phyloP scores from a whole-genome alignment of 331 rosid genomes.

The Acacia concinna region DNA sequence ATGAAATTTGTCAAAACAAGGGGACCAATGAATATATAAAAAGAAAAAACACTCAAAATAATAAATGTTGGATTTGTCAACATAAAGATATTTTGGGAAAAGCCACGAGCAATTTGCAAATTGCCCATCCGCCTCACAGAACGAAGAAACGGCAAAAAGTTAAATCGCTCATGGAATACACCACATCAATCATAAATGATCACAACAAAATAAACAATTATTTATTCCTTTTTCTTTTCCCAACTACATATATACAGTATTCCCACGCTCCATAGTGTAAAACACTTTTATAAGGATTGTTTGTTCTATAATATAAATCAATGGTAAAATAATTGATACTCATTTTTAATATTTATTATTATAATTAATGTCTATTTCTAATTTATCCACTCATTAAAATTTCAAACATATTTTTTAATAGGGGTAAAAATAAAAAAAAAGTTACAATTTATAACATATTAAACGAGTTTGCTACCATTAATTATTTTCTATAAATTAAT shows the following conservation, averaged over 20 bases:
- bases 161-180: constrained; percentile 27
- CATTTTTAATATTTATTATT: too few species aligned
- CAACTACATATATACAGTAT: not conserved
- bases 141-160: constrained; percentile 3
- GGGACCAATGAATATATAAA: not conserved
- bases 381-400: too few species aligned
- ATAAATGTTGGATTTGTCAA: constrained; percentile 24
- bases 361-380: too few species aligned
- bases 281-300: too few species aligned
- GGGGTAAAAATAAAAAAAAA: too few species aligned
- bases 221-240: not conserved
- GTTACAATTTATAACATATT: too few species aligned
- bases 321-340: too few species aligned
- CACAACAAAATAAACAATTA: constrained; percentile 39
- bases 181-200: constrained; percentile 23
- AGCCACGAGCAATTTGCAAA: constrained; percentile 1
- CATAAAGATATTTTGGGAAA: constrained; percentile 35
- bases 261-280: too few species aligned
- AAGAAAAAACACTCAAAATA: not conserved
- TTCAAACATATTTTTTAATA: too few species aligned
- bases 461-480: too few species aligned
- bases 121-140: not conserved
- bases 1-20: not conserved
- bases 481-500: too few species aligned
- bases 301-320: too few species aligned